Evolutionary conservation across 441 rosid genomes (phyloP), one percentile per base, ranked within the genome.

Genomic region (Aleurites moluccanus): DNA sequence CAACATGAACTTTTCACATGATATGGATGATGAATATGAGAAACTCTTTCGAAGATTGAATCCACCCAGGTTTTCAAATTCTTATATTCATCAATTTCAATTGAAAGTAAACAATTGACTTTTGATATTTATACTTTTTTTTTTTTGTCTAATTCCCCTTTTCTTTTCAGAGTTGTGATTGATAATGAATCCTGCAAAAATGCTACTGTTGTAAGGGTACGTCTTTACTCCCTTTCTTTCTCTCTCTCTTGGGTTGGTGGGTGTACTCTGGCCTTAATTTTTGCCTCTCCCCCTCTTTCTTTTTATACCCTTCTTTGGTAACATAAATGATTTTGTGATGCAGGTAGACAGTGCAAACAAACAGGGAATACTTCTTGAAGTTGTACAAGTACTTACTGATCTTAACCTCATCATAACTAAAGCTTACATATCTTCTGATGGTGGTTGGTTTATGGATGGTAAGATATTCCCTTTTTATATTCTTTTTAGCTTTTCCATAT

Each of bases 371-470:
- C 91, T 94, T 67, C 94, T 94, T 77, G 94, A 94, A 78, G 99
- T 91, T 78, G 97, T 94, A 8, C 99, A 92, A 82, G 83, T 92
- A 76, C 96, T 94, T 76, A 88, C 97, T 73, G 99, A 94, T 89
- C 94, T 91, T 74, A 88, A 91, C 81, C 92, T 95, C 47, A 87
- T 83, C 81, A 85, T 95, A 55, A 81, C 83, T 16, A 95, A 95
- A 80, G 99, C 98, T 50, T 91, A 91, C 85, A 91, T 95, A 47
- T 90, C 95, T 56, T 91, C 99, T 77, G 99, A 95, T 84, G 93
- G 98, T 59, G 90, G 92, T 69, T 95, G 99, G 99, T 92, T 95
- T 82, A 95, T 95, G 99, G 98, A 95, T 82, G 99, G 99, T 92
- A 78, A 70, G 76, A 68, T 63, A 56, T 76, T 45, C 1, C 15